Evolutionary conservation across 148 eudicot genomes (phyloP), one percentile per base, ranked within the genome.

Genomic region (Agrostemma githago): DNA sequence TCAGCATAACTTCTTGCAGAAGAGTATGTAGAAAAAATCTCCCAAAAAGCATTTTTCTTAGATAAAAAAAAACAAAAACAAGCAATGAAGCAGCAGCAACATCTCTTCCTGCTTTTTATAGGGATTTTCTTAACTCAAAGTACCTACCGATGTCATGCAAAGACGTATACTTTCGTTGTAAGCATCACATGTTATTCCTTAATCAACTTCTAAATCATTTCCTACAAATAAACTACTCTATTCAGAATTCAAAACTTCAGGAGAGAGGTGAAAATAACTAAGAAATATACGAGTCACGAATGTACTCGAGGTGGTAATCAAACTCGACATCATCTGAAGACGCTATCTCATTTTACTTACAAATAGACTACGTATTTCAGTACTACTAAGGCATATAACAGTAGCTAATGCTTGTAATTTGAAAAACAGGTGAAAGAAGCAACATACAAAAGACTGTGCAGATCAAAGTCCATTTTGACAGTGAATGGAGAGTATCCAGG

Each of bases 401-500:
- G n/a, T 37, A 19, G 20, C 34, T 66, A 9, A 54, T 70, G 51
- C 2, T 8, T 61, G 48, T 63, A 48, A 16, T 65, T 8, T 65
- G 37, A 19, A 20, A 54, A 74, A 56, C 11, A 82, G 79, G 76
- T 82, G 62, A 72, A 67, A 76, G 85, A 82, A 72, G 77, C 77
- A 17, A 16, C 53, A 5, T 79, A 82, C 77, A 82, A 79, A 5
- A 84, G 85, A 73, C 77, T 87, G 0, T 84, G 87, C 69, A 38
- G 34, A 17, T 84, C 84, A 15, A 87, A 87, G 79, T 71, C 69
- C 41, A 84, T 87, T 11, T 70, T 87, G 43, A 87, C 87, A 0
- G 87, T 87, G 1, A 87, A 87, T 63, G 89, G 87, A 16, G 59
- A 56, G 56, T 87, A 71, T 79, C 89, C 89, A 8, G 89, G 87